Conservation (phyloP, 2,329 filamentous ascomycete genomes). For the Fusarium sp. region DNA sequence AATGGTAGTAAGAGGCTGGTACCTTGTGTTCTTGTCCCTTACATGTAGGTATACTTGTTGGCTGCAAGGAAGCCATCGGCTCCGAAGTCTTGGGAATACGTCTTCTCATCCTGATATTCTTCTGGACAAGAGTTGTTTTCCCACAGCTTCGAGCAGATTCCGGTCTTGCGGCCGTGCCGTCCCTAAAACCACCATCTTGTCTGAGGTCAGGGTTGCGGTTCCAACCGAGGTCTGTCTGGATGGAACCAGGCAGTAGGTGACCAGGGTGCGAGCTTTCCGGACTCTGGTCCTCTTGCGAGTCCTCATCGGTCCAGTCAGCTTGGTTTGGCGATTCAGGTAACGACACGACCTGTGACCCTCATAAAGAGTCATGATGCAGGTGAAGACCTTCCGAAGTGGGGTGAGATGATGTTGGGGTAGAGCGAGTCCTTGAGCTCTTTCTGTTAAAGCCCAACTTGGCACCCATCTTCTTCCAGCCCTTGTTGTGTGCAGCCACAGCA, state of each 20-base stretch:
- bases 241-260: conserved; percentile 50
- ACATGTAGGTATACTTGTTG: background rate
- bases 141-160: conserved; percentile 26
- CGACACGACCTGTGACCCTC: conserved; percentile 69
- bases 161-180: conserved; percentile 64
- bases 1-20: conserved; percentile 3
- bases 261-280: conserved; percentile 63
- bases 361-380: conserved; percentile 59
- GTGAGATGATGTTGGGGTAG: conserved; percentile 59
- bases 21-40: conserved; percentile 6
- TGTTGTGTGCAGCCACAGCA: conserved; percentile 65
- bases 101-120: conserved; percentile 40
- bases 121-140: conserved; percentile 37
- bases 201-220: conserved; percentile 33
- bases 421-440: conserved; percentile 60
- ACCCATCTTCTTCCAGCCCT: conserved; percentile 74
- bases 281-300: conserved; percentile 29
- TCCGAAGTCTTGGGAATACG: conserved; percentile 29
- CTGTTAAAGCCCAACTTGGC: conserved; percentile 69
- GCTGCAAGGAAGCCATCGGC: conserved; percentile 5
- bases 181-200: conserved; percentile 49
- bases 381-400: conserved; percentile 51
- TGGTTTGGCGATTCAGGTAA: conserved; percentile 52
- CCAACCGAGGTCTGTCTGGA: conserved; percentile 32
- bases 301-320: conserved; percentile 36